Evolutionary conservation across 352 stramenopile species (phyloP).

Genomic region (Phytophthora foliorum): DNA sequence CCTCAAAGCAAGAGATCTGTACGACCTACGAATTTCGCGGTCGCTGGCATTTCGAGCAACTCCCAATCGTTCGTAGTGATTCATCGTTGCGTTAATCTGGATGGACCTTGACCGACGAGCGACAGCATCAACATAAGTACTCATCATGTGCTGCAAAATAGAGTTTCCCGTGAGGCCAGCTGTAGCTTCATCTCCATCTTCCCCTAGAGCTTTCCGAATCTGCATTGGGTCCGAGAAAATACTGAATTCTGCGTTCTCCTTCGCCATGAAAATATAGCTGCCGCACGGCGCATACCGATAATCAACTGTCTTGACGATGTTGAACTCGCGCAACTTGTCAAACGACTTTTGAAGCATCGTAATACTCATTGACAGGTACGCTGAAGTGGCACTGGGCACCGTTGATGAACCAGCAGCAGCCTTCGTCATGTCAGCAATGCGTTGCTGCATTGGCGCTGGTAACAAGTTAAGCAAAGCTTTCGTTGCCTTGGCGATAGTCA

Average conservation of each 20-base stretch:
- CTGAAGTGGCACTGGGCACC: constrained; percentile 59
- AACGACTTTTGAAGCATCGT: constrained; percentile 82
- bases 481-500: constrained; percentile 84
- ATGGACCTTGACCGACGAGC: constrained; percentile 76
- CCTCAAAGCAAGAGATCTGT: constrained; percentile 76
- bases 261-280: constrained; percentile 78
- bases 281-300: constrained; percentile 81
- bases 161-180: constrained; percentile 72
- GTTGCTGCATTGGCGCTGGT: constrained; percentile 70
- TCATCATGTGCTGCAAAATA: constrained; percentile 87
- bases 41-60: constrained; percentile 67
- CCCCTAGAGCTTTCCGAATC: constrained; percentile 60
- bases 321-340: constrained; percentile 77
- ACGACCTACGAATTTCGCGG: constrained; percentile 76
- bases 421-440: constrained; percentile 44
- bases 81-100: constrained; percentile 85
- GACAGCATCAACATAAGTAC: constrained; percentile 77
- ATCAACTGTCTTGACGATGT: constrained; percentile 73
- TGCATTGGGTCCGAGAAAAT: constrained; percentile 50
- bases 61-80: constrained; percentile 84
- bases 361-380: constrained; percentile 84
- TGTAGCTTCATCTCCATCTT: constrained; percentile 55
- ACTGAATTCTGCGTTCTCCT: constrained; percentile 61
- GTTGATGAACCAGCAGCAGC: constrained; percentile 27
- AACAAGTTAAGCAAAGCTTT: constrained; percentile 75